phyloP scores from a whole-genome alignment of 129 eudicot genomes.

The Artemisia argyi region DNA sequence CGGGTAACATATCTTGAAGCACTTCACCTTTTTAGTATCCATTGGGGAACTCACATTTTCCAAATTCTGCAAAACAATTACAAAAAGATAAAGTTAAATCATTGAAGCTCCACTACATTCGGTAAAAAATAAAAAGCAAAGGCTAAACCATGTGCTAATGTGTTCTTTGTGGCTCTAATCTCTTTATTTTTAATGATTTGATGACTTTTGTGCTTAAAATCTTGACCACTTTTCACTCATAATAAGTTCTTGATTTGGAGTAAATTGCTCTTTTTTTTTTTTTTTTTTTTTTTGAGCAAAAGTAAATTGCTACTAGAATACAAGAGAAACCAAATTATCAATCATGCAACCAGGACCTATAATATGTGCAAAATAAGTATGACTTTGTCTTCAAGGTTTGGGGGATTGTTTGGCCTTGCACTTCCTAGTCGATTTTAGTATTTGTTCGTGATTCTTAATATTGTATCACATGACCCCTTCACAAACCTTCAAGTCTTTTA shows the following conservation, averaged over 20 bases:
- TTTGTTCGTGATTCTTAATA: too few relatives aligned
- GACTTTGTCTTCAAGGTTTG: too few relatives aligned
- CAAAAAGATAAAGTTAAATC: not conserved
- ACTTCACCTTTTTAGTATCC: constrained; percentile 26
- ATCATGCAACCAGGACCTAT: too few relatives aligned
- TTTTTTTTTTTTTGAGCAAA: too few relatives aligned
- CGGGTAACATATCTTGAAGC: constrained; percentile 9
- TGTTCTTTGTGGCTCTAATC: constrained; percentile 22
- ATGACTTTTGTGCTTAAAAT: constrained; percentile 2
- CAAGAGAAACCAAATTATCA: too few relatives aligned
- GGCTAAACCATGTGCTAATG: not conserved
- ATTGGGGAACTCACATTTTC: constrained; percentile 73
- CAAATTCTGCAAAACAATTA: constrained; percentile 63
- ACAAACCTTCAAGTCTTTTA: too few relatives aligned
- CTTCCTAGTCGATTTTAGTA: too few relatives aligned
- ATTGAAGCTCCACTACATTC: constrained; percentile 20
- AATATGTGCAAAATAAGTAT: too few relatives aligned
- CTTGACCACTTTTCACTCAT: constrained; percentile 33
- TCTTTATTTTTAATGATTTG: constrained; percentile 17
- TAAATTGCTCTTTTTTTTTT: too few relatives aligned
- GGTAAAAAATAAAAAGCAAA: constrained; percentile 6
- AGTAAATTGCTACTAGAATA: too few relatives aligned
- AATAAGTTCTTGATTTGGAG: not conserved
- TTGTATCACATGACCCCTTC: too few relatives aligned
- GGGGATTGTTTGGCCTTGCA: too few relatives aligned